Evolutionary conservation across 768 basidiomycete species (phyloP), one percentile per base, ranked within the genome.

Genomic region (Punctularia strigosozonata): DNA sequence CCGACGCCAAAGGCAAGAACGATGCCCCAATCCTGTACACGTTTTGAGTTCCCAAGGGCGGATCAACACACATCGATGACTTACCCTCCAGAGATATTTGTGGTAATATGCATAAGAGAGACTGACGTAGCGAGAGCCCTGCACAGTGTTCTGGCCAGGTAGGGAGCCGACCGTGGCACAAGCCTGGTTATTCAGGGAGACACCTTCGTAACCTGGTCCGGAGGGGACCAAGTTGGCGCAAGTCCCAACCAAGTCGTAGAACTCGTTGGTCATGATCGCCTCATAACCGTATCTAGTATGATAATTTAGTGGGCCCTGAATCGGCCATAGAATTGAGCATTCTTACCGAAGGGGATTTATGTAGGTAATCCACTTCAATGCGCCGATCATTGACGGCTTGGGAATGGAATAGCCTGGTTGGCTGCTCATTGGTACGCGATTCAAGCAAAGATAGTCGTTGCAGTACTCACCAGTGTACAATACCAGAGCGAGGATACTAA

Each of bases 211-310:
- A 1, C 73, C 73, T 0, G 77, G 60, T 0, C 81, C 80, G 3
- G 61, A 65, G 3, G 82, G 78, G 0, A 78, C 73, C 12, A 83
- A 59, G 28, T 62, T 54, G 19, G 78, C 60, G 50, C 80, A 80
- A 12, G 59, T 50, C 32, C 79, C 84, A 17, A 80, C 56, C 5
- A 83, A 58, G 0, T 72, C 77, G 46, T 71, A 75, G 59, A 91
- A 90, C 55, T 94, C 87, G 57, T 90, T 92, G 17, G 73, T 65
- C 53, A 92, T 65, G 30, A 90, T 55, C 1, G 70, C 65, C 43
- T 88, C 82, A 53, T 91, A 90, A 0, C 73, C 79, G 51, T 77
- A 89, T 2, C 56, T n/a, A n/a, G n/a, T 12, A 65, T 42, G 43
- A 75, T 42, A 43, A 54, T 54, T 14, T 32, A 39, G 31, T 38